Conservation (phyloP, 768 basidiomycete genomes). For the Boletus reticuloceps region DNA sequence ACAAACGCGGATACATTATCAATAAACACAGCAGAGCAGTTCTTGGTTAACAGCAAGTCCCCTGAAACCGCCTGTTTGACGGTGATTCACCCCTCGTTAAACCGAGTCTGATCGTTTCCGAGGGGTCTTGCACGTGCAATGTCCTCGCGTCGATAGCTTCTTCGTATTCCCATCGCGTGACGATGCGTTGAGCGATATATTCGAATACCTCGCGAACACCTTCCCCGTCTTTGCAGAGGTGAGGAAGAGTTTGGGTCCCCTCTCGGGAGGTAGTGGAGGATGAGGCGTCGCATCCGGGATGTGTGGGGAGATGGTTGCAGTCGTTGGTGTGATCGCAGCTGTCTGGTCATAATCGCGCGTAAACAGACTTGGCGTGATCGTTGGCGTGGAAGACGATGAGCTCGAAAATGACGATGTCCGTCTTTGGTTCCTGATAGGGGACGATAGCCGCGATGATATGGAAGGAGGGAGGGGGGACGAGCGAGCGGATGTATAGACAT, state of each 20-base stretch:
- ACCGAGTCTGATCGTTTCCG: conserved; percentile 39
- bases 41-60: conserved; percentile 20
- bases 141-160: conserved; percentile 49
- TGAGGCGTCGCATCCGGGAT: conserved; percentile 11
- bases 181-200: conserved; percentile 66
- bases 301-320: conserved; percentile 12
- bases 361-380: conserved; percentile 62
- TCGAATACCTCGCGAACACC: conserved; percentile 74
- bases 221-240: conserved; percentile 74
- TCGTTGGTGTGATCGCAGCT: conserved; percentile 10
- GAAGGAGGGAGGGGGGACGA: conserved; percentile 51
- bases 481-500: conserved; percentile 57
- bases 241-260: conserved; percentile 66
- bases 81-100: conserved; percentile 7
- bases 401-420: conserved; percentile 40
- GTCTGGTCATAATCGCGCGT: conserved; percentile 30
- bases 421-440: conserved; percentile 26
- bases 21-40: conserved; percentile 17
- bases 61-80: conserved; percentile 1
- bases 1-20: conserved; percentile 9
- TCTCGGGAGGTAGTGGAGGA: conserved; percentile 36
- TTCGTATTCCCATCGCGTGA: conserved; percentile 64
- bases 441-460: conserved; percentile 26
- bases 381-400: conserved; percentile 41
- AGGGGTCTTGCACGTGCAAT: conserved; percentile 38